Conservation (phyloP, 768 basidiomycete genomes). For the Ramaria sp. region DNA sequence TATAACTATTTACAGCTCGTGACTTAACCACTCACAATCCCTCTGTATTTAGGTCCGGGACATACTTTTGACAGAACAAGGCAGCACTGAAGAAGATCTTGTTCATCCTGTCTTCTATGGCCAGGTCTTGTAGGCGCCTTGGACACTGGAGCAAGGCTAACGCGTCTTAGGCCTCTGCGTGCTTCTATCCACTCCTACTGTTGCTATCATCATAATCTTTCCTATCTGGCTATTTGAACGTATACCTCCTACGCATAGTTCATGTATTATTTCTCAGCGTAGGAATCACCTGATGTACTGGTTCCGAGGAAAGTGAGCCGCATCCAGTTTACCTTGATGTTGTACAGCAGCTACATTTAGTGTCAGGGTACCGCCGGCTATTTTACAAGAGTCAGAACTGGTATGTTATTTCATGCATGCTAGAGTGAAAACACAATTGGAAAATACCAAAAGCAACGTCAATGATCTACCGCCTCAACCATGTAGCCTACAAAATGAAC, state of each 20-base stretch:
- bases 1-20: constrained; percentile 21
- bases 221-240: no score
- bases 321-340: neutral
- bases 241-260: no score
- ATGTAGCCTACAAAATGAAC: neutral
- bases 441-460: neutral
- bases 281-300: no score
- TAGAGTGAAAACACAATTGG: neutral
- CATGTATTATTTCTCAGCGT: no score
- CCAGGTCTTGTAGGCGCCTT: constrained; percentile 16
- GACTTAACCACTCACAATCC: neutral
- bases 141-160: neutral
- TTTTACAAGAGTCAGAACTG: neutral
- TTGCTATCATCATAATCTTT: no score
- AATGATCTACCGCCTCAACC: neutral
- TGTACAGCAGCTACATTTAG: neutral
- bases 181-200: neutral
- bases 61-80: constrained; percentile 65
- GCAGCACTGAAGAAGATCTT: constrained; percentile 39
- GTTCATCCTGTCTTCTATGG: constrained; percentile 51
- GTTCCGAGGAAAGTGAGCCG: no score
- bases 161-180: neutral
- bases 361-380: neutral
- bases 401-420: neutral
- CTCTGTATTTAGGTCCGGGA: constrained; percentile 48